Evolutionary conservation across 805 yeast genomes (phyloP).

Genomic region (Danielozyma ontarioensis): DNA sequence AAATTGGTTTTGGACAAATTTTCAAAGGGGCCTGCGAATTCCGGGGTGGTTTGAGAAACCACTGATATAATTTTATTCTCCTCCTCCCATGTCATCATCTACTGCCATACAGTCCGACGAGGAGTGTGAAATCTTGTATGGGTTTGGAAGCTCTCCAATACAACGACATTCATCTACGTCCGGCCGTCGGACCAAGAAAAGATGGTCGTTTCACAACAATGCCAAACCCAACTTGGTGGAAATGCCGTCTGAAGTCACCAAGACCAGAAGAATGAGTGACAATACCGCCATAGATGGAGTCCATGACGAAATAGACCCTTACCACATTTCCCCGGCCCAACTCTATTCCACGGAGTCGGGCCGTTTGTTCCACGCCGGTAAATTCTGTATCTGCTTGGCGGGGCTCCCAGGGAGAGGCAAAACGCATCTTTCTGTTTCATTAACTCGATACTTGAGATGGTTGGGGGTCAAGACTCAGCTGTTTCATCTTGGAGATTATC

Average conservation of each 20-base stretch:
- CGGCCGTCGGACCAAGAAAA: conserved; percentile 32
- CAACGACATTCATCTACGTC: conserved; percentile 19
- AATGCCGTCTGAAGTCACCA: conserved; percentile 20
- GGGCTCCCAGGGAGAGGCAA: conserved; percentile 97
- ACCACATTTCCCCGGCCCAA: conserved; percentile 85
- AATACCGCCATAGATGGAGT: conserved; percentile 49
- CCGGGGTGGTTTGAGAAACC: no score
- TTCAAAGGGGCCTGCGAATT: no score
- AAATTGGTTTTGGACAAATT: no score
- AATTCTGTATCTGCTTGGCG: conserved; percentile 78
- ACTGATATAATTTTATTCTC: no score
- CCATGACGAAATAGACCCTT: conserved; percentile 56
- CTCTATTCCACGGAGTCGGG: conserved; percentile 91
- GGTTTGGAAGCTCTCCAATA: conserved; percentile 33
- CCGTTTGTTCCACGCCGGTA: conserved; percentile 91
- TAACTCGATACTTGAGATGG: conserved; percentile 93
- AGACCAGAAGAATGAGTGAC: conserved; percentile 34
- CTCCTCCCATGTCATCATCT: not conserved
- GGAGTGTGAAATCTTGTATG: conserved; percentile 29
- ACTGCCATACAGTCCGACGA: conserved; percentile 17
- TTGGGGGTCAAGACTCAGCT: conserved; percentile 89
- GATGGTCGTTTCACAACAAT: conserved; percentile 40
- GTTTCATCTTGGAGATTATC: conserved; percentile 88
- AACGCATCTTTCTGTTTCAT: conserved; percentile 85
- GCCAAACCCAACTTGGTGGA: conserved; percentile 34